These are phyloP conservation scores for Beta vulgaris DNA, from an alignment of 148 eudicot genomes.

Conservation along the genomic window DNA sequence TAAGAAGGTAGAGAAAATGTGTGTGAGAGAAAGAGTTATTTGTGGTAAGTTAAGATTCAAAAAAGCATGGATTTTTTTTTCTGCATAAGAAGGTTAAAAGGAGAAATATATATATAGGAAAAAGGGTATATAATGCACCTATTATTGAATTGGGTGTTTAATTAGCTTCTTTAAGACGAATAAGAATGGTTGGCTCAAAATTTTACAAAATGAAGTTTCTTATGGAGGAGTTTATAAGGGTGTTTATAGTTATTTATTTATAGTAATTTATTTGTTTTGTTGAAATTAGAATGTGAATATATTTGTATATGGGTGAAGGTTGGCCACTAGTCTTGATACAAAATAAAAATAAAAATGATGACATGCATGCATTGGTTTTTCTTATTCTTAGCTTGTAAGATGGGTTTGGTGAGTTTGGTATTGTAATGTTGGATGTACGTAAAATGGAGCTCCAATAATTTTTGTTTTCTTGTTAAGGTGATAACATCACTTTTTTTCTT, in stretches of 20 bases:
- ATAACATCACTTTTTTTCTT: background rate
- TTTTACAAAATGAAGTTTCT: background rate
- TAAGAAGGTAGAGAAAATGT: background rate
- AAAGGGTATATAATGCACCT: background rate
- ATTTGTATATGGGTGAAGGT: slow-evolving; percentile 37
- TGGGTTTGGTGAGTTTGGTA: slow-evolving; percentile 31
- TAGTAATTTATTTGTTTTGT: background rate
- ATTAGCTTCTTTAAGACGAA: slow-evolving; percentile 1
- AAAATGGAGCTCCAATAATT: background rate
- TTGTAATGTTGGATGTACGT: slow-evolving; percentile 13
- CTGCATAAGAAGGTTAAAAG: background rate
- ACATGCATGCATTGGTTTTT: background rate
- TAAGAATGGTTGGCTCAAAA: background rate
- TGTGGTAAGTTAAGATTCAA: slow-evolving; percentile 5
- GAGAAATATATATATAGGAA: slow-evolving; percentile 21
- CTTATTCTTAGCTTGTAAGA: background rate
- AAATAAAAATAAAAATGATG: background rate
- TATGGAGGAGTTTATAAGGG: background rate
- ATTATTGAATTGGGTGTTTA: background rate
- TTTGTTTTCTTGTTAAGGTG: background rate
- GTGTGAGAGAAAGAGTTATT: slow-evolving; percentile 3
- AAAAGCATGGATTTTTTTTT: slow-evolving; percentile 8
- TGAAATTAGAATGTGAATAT: background rate
- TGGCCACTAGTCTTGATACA: slow-evolving; percentile 34
- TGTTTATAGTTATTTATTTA: background rate